Conservation (phyloP, 805 yeast genomes). For the Saccharomycopsis sp. region DNA sequence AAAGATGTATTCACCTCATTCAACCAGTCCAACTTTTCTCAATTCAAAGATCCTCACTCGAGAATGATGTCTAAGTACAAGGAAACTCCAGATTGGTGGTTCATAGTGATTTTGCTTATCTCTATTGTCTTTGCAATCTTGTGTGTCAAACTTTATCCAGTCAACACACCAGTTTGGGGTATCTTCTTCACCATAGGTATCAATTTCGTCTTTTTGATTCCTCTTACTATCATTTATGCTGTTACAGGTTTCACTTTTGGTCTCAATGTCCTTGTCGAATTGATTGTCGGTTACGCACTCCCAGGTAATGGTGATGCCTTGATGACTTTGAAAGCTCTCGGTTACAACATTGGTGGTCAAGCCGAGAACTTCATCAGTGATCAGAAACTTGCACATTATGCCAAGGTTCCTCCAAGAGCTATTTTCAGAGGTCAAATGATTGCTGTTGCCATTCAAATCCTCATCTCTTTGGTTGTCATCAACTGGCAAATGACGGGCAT, state of each 20-base stretch:
- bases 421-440: slow-evolving; percentile 42
- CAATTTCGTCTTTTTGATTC: slow-evolving; percentile 44
- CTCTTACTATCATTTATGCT: slow-evolving; percentile 42
- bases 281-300: slow-evolving; percentile 49
- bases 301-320: slow-evolving; percentile 51
- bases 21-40: slow-evolving; percentile 23
- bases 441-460: slow-evolving; percentile 29
- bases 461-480: slow-evolving; percentile 29
- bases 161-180: slow-evolving; percentile 54
- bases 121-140: slow-evolving; percentile 43
- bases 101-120: slow-evolving; percentile 34
- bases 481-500: slow-evolving; percentile 32
- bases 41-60: slow-evolving; percentile 46
- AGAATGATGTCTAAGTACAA: slow-evolving; percentile 48
- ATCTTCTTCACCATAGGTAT: slow-evolving; percentile 46
- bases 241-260: slow-evolving; percentile 43
- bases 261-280: slow-evolving; percentile 47
- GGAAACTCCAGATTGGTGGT: slow-evolving; percentile 62
- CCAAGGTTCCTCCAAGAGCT: slow-evolving; percentile 53
- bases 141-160: slow-evolving; percentile 39
- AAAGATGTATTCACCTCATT: slow-evolving; percentile 27
- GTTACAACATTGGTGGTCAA: slow-evolving; percentile 56
- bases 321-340: slow-evolving; percentile 45
- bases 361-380: slow-evolving; percentile 56
- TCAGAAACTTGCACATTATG: slow-evolving; percentile 50